Conservation (phyloP, 192 early-diverging fungal species). For the Entomortierella lignicola region DNA sequence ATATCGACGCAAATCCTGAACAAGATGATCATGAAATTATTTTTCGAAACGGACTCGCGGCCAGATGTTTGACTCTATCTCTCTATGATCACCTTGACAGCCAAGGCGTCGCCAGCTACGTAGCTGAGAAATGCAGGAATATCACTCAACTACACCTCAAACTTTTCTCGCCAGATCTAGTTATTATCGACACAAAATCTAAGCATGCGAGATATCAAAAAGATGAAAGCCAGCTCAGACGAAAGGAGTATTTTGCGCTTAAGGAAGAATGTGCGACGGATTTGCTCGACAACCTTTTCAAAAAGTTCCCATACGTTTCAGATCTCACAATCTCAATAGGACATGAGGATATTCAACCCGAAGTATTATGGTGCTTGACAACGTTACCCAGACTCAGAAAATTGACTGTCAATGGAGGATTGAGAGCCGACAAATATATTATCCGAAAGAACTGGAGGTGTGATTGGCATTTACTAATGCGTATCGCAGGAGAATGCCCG, state of each 20-base stretch:
- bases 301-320: not conserved
- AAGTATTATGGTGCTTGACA: conserved; percentile 15
- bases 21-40: conserved; percentile 21
- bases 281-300: conserved; percentile 14
- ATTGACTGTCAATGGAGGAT: conserved; percentile 10
- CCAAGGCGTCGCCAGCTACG: conserved; percentile 6
- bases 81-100: conserved; percentile 20
- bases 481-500: conserved; percentile 5
- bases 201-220: not conserved
- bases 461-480: conserved; percentile 10
- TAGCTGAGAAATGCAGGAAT: conserved; percentile 23
- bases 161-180: conserved; percentile 11
- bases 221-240: not conserved
- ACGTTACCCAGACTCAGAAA: conserved; percentile 3
- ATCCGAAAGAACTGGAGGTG: conserved; percentile 16
- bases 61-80: conserved; percentile 15
- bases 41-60: conserved; percentile 33
- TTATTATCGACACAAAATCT: not conserved
- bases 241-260: not conserved
- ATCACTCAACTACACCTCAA: conserved; percentile 15
- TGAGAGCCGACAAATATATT: not conserved
- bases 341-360: conserved; percentile 6
- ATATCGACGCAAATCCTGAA: conserved; percentile 21
- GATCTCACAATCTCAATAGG: conserved; percentile 26
- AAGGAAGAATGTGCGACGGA: conserved; percentile 6